These are phyloP conservation scores for Boletus tylopilopsis DNA, from an alignment of 768 basidiomycete genomes.

Conservation along the genomic window DNA sequence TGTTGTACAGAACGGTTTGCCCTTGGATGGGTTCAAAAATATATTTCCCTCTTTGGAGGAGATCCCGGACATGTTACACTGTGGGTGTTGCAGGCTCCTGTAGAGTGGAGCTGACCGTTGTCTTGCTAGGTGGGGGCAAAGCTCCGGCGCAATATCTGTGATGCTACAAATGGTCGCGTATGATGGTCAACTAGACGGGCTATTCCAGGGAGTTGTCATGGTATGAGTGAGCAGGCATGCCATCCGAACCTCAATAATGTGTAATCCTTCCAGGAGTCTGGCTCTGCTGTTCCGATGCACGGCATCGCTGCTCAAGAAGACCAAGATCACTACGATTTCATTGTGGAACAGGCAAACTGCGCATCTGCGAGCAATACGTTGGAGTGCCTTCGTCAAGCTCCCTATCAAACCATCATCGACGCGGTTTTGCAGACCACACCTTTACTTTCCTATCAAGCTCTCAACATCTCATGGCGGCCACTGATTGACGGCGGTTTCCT, in stretches of 20 bases:
- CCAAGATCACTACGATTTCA: slow-evolving; percentile 16
- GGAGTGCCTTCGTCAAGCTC: slow-evolving; percentile 15
- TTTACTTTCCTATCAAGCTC: slow-evolving; percentile 10
- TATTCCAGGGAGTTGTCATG: slow-evolving; percentile 20
- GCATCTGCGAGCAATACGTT: slow-evolving; percentile 8
- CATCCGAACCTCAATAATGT: not conserved
- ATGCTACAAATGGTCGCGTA: slow-evolving; percentile 6
- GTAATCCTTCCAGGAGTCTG: slow-evolving; percentile 9
- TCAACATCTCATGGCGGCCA: slow-evolving; percentile 11
- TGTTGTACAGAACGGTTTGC: not conserved
- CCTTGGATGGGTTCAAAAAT: slow-evolving; percentile 1
- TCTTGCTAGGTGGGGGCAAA: not conserved
- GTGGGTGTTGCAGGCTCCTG: slow-evolving; percentile 6
- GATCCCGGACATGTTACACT: slow-evolving; percentile 1
- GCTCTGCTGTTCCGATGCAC: slow-evolving; percentile 2
- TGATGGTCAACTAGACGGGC: slow-evolving; percentile 7
- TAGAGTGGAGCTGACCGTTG: not conserved
- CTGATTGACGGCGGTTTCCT: slow-evolving; percentile 4
- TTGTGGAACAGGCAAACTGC: slow-evolving; percentile 13
- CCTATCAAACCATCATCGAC: slow-evolving; percentile 9
- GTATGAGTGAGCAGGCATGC: not conserved
- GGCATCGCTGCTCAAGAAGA: slow-evolving; percentile 1
- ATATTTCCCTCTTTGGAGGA: not conserved
- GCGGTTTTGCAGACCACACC: slow-evolving; percentile 7
- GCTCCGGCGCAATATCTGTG: not conserved